Base-by-base conservation (phyloP, 495 filamentous ascomycete genomes). In the Neurospora pannonica region DNA sequence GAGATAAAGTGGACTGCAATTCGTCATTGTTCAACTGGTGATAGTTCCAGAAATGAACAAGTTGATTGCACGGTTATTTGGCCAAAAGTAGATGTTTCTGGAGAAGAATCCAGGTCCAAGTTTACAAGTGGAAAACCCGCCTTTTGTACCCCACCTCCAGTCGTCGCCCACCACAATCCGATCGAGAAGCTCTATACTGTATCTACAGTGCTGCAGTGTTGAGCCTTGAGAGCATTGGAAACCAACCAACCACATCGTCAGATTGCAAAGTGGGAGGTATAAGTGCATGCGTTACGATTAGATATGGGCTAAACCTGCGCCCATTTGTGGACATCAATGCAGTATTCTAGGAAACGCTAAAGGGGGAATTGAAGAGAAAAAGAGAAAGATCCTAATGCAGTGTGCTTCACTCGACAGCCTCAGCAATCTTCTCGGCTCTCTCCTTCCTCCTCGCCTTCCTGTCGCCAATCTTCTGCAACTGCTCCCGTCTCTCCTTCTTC, bases 401-500 rank as follows among this genome's bases (percentile, higher is more conserved):
- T 7, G 15, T 67, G 28, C 54, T 67, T 67, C 28, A 67, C 54
- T 67, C 54, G 7, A 67, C 54, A 24, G 9, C 74, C 60, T 76
- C 75, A 2, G 38, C 77, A 48, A 80, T 37, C 74, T 79, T 75
- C 73, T 73, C 78, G 37, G 75, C 77, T 60, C 78, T 75, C 73
- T 77, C 78, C 70, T 80, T 80, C 70, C 78, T 76, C 71, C 79
- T 74, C 24, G 78, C 71, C 73, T 81, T 80, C 74, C 75, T 76
- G 38, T 46, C 71, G 5, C 71, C 73, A 37, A 42, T 46, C 48
- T 79, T 76, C 76, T 83, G 71, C 42, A 86, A 77, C 78, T 81
- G 72, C 75, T 85, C 82, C 34, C 84, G 82, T 78, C 86, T 83
- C 78, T 85, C 83, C 71, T 84, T 78, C 77, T 85, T 85, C 73